These are phyloP conservation scores for Trichoderma breve DNA, from an alignment of 2,329 filamentous ascomycete genomes.

Conservation along the genomic window DNA sequence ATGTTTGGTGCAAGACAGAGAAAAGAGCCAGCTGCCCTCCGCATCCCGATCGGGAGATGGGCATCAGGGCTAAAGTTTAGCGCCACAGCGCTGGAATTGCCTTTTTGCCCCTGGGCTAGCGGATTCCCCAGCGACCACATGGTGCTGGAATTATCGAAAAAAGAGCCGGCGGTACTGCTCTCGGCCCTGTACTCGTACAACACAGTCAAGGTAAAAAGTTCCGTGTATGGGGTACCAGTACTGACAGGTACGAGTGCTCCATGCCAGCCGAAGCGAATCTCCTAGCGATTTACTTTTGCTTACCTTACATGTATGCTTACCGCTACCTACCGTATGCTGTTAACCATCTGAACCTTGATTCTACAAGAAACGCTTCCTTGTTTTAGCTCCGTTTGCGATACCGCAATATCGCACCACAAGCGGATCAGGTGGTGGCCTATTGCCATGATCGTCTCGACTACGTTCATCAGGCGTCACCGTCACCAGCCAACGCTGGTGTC, in stretches of 20 bases:
- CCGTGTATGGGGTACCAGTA: background rate
- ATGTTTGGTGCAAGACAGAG: background rate
- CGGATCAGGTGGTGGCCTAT: background rate
- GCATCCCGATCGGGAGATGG: constrained; percentile 15
- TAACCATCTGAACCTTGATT: background rate
- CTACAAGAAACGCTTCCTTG: background rate
- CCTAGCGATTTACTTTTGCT: background rate
- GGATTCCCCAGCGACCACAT: background rate
- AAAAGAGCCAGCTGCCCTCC: background rate
- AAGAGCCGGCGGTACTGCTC: background rate
- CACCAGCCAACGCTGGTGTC: background rate
- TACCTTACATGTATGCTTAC: background rate
- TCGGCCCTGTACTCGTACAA: background rate
- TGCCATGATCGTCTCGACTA: background rate
- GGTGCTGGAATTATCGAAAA: background rate
- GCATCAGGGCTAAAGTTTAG: constrained; percentile 12
- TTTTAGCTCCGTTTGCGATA: constrained; percentile 2
- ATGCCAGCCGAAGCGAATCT: background rate
- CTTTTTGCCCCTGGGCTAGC: constrained; percentile 9
- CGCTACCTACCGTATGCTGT: background rate
- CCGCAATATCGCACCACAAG: background rate
- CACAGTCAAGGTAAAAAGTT: background rate
- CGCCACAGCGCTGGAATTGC: constrained; percentile 12
- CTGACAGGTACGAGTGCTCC: background rate
- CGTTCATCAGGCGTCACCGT: background rate